These are phyloP conservation scores for Fusarium concolor DNA, from an alignment of 2,329 filamentous ascomycete genomes.

Conservation along the genomic window DNA sequence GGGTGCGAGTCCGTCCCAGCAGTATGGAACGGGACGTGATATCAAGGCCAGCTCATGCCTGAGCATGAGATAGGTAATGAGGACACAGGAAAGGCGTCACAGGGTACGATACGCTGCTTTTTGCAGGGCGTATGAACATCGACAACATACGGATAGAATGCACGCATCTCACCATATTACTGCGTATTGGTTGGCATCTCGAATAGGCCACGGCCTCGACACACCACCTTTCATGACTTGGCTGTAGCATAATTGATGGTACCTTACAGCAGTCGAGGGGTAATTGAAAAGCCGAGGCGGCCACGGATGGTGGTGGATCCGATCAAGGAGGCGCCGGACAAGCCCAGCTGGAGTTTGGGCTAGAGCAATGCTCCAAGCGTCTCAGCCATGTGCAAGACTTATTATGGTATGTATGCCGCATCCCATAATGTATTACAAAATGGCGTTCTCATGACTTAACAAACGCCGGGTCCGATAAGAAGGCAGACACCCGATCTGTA, in stretches of 20 bases:
- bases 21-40: conserved; percentile 35
- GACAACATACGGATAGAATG: background rate
- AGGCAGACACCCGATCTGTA: conserved; percentile 5
- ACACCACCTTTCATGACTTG: conserved; percentile 23
- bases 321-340: conserved; percentile 25
- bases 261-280: conserved; percentile 40
- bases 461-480: conserved; percentile 22
- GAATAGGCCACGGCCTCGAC: background rate
- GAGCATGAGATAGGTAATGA: no score
- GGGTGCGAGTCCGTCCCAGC: conserved; percentile 35
- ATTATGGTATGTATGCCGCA: conserved; percentile 6
- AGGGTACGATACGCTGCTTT: background rate
- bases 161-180: background rate
- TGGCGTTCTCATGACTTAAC: conserved; percentile 9
- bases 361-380: conserved; percentile 8
- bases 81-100: background rate
- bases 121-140: background rate
- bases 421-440: conserved; percentile 1
- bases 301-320: conserved; percentile 28
- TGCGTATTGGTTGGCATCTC: background rate
- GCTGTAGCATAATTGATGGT: conserved; percentile 27
- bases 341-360: conserved; percentile 26
- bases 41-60: conserved; percentile 10
- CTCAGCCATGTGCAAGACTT: background rate
- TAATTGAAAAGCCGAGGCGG: conserved; percentile 31